phyloP scores from a whole-genome alignment of 192 early-diverging fungal species.

The Diversispora epigaea region DNA sequence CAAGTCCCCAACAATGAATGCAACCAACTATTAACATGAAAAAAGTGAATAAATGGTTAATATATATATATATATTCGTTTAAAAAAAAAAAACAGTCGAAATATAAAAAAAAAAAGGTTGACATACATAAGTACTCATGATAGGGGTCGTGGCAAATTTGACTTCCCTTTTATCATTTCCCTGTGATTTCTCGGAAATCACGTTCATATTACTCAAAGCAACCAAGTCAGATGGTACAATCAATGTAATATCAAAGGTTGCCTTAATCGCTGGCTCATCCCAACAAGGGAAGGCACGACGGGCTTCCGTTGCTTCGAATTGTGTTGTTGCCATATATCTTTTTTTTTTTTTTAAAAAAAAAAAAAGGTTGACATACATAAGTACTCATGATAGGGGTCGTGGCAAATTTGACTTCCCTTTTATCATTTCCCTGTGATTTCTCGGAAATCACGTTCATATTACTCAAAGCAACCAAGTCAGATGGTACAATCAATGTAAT shows the following conservation, averaged over 20 bases:
- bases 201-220: constrained; percentile 94
- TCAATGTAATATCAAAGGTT: constrained; percentile 87
- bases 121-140: constrained; percentile 90
- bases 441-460: constrained; percentile 84
- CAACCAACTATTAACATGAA: constrained; percentile 56
- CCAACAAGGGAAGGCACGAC: constrained; percentile 94
- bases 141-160: constrained; percentile 87
- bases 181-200: constrained; percentile 60
- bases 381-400: constrained; percentile 92
- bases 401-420: constrained; percentile 85
- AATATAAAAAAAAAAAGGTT: background rate
- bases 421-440: constrained; percentile 53
- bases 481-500: constrained; percentile 78
- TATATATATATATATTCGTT: too few species aligned
- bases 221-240: constrained; percentile 69
- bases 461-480: constrained; percentile 82
- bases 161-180: constrained; percentile 72
- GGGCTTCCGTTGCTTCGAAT: constrained; percentile 91
- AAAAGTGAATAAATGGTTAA: background rate
- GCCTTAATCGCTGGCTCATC: constrained; percentile 97
- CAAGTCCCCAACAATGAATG: constrained; percentile 88
- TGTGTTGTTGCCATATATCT: constrained; percentile 90
- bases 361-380: constrained; percentile 60
- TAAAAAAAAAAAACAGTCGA: background rate
- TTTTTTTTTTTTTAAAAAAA: background rate